Base-by-base conservation (phyloP, 2,329 filamentous ascomycete genomes). In the Cladophialophora immunda region DNA sequence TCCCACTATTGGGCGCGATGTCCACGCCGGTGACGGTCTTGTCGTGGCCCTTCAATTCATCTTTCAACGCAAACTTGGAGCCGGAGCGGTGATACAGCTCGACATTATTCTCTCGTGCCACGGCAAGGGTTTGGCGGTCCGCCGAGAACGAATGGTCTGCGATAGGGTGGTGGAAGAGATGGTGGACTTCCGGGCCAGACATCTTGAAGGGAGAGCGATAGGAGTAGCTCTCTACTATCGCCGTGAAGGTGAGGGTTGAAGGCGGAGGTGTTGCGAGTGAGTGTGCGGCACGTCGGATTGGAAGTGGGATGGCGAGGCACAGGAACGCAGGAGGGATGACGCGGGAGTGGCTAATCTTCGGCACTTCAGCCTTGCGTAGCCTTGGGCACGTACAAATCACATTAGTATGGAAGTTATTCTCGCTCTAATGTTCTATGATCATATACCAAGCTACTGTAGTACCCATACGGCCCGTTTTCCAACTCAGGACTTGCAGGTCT, bases 161-260 rank as follows among this genome's bases (percentile, higher is more conserved):
- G 77, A 99, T 97, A 69, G 94, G 93, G 74, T 91, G 89, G 83
- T 98, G 93, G 84, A 99, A 99, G 72, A 99, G 90, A 77, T 98
- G 94, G 82, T 98, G 93, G 66, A 97, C 92, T 85, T 98, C 92
- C 71, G 94, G 92, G 67, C 90, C 80, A 63, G 92, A 85, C 94
- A 98, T 98, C 67, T 61, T 85, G 79, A 52, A 65, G 58, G 58
- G 36, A 19, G 58, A 29, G 82, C 85, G 90, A 92, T 93, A 95
- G 92, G 93, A 96, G 92, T 84, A 92, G 88, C 93, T 97, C 95
- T 98, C 95, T 90, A 98, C 95, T 97, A 95, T 86, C 92, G 87
- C 84, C 11, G 19, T 52, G 11, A 36, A n/a, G 55, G 38, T 11
- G 55, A 34, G 25, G 34, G 9, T 8, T 45, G 50, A 11, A 11